phyloP scores from a whole-genome alignment of 2,329 filamentous ascomycete genomes.

The Colletotrichum tamarilloi region DNA sequence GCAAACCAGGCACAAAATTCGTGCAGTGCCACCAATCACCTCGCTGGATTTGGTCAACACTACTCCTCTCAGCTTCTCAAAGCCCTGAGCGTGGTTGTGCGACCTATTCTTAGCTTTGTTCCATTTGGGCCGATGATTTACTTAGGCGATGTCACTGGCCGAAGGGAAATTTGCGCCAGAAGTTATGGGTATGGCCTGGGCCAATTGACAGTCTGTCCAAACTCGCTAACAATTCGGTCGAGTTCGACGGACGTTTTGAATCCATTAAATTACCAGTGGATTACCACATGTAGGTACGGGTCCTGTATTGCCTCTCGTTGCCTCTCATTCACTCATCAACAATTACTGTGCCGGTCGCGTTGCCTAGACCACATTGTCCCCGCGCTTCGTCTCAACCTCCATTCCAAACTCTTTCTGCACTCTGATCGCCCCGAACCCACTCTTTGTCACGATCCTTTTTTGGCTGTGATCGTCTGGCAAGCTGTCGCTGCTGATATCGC shows the following conservation, averaged over 20 bases:
- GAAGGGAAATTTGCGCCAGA: not conserved
- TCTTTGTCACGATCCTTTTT: conserved; percentile 15
- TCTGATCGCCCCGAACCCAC: conserved; percentile 22
- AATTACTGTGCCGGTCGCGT: too few species aligned
- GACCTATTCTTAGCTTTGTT: not conserved
- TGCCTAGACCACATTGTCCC: conserved; percentile 1
- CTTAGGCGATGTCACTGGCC: not conserved
- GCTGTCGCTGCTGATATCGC: conserved; percentile 20
- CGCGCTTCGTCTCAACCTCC: conserved; percentile 23
- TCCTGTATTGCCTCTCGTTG: not conserved
- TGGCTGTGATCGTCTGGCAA: conserved; percentile 29
- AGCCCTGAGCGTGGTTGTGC: not conserved
- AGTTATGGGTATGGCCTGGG: not conserved
- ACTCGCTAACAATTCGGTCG: too few species aligned
- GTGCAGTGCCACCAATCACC: not conserved
- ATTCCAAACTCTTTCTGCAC: conserved; percentile 25
- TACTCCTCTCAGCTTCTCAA: not conserved
- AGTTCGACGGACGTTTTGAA: not conserved
- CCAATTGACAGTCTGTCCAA: not conserved
- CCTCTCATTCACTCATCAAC: not conserved
- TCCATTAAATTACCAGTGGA: not conserved
- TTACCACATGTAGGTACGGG: not conserved
- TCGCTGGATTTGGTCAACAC: not conserved
- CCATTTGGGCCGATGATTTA: not conserved
- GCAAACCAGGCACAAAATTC: not conserved